phyloP scores from a whole-genome alignment of 2,329 filamentous ascomycete genomes.

The Sphaerostilbella broomeana region DNA sequence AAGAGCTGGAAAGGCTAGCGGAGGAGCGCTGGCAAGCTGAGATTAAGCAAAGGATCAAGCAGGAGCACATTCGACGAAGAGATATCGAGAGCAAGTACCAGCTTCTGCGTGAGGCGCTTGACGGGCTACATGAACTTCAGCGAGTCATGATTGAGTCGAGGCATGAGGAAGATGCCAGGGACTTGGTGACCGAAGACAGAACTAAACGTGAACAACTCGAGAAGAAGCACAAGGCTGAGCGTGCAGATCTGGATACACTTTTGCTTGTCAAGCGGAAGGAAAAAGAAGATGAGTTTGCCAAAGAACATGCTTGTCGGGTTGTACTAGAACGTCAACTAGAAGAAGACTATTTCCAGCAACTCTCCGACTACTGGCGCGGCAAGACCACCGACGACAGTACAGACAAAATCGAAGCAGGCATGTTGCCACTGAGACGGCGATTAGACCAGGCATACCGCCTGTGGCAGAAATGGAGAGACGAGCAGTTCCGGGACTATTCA shows the following conservation, averaged over 20 bases:
- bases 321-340: constrained; percentile 38
- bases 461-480: constrained; percentile 37
- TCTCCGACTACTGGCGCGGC: constrained; percentile 34
- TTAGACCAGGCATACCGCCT: constrained; percentile 36
- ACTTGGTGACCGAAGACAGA: constrained; percentile 20
- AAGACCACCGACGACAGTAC: constrained; percentile 28
- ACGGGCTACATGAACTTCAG: constrained; percentile 38
- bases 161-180: constrained; percentile 31
- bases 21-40: constrained; percentile 32
- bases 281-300: constrained; percentile 28
- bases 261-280: constrained; percentile 26
- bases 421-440: constrained; percentile 29
- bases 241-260: constrained; percentile 21
- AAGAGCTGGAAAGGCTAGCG: constrained; percentile 31
- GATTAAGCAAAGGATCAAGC: constrained; percentile 31
- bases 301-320: constrained; percentile 36
- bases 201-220: constrained; percentile 24
- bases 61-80: constrained; percentile 35
- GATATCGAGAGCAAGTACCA: constrained; percentile 34
- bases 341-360: constrained; percentile 34
- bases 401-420: constrained; percentile 25
- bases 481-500: constrained; percentile 33
- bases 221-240: constrained; percentile 28
- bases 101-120: constrained; percentile 30
- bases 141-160: constrained; percentile 29